Percentiles rank a stretch among this genome's conserved stretches.
Conservation (phyloP, 345 rosid species). For the Excoecaria agallocha region DNA sequence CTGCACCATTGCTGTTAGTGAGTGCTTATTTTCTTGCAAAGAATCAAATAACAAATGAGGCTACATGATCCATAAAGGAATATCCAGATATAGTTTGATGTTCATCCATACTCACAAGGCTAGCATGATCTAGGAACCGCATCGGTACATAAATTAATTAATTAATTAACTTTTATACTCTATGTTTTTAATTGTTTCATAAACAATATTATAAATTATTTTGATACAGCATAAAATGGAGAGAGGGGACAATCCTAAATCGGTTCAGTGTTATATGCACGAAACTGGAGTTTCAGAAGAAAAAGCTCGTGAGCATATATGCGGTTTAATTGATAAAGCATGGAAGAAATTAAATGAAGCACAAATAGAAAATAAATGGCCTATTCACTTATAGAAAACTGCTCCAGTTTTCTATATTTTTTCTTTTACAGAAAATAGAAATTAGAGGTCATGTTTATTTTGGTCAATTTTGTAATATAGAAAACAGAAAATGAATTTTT, state of each 20-base stretch:
- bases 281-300: conserved; percentile 32
- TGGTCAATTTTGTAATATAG: too few relatives aligned
- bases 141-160: conserved; percentile 17
- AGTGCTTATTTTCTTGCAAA: conserved; percentile 21
- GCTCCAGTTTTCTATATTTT: too few relatives aligned
- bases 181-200: too few relatives aligned
- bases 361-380: conserved; percentile 45
- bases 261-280: conserved; percentile 38
- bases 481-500: too few relatives aligned
- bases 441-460: too few relatives aligned
- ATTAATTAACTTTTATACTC: too few relatives aligned
- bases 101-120: conserved; percentile 37
- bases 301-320: too few relatives aligned
- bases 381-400: too few relatives aligned
- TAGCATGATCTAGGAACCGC: conserved; percentile 47
- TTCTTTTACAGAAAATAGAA: too few relatives aligned
- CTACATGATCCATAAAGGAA: conserved; percentile 10
- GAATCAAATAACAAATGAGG: conserved; percentile 20
- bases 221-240: conserved; percentile 29
- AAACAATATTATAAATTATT: too few relatives aligned
- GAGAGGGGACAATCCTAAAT: conserved; percentile 33
- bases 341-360: too few relatives aligned
- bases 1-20: conserved; percentile 21
- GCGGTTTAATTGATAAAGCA: too few relatives aligned
- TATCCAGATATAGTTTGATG: conserved; percentile 12